These are phyloP conservation scores for Hypholoma fasciculare DNA, from an alignment of 768 basidiomycete genomes.

Conservation along the genomic window DNA sequence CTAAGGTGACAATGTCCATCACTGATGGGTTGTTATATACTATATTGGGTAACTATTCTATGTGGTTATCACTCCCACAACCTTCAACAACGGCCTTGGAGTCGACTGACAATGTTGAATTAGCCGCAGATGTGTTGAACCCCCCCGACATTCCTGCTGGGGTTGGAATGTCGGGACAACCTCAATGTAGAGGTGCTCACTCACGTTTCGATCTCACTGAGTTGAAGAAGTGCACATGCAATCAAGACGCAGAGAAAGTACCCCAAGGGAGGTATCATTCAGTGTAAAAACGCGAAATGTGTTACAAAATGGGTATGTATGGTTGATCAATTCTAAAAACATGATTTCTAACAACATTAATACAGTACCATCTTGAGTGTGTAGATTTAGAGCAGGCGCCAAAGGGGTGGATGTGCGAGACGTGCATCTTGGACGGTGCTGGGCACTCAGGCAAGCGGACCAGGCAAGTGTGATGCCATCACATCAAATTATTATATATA, in stretches of 20 bases:
- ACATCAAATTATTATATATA: background rate
- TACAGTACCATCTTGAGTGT: background rate
- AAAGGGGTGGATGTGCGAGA: background rate
- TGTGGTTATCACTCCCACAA: too few relatives aligned
- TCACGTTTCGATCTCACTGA: background rate
- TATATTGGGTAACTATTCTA: too few relatives aligned
- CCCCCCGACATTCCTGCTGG: too few relatives aligned
- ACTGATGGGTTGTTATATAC: too few relatives aligned
- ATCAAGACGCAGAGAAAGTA: background rate
- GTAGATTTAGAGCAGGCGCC: background rate
- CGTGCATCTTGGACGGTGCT: background rate
- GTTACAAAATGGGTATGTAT: background rate
- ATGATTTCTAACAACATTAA: background rate
- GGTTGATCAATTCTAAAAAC: background rate
- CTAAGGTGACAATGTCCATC: too few relatives aligned
- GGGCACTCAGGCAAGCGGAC: background rate
- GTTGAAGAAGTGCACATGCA: background rate
- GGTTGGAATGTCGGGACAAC: too few relatives aligned
- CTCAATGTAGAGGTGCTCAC: too few relatives aligned
- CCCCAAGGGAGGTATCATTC: background rate
- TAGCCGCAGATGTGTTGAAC: too few relatives aligned
- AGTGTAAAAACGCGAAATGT: background rate
- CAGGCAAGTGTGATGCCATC: background rate
- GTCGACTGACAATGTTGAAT: too few relatives aligned
- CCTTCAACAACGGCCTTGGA: too few relatives aligned